Percentiles rank a stretch among this genome's conserved stretches.
phyloP scores from a whole-genome alignment of 345 rosid genomes.

The Turritis glabra region DNA sequence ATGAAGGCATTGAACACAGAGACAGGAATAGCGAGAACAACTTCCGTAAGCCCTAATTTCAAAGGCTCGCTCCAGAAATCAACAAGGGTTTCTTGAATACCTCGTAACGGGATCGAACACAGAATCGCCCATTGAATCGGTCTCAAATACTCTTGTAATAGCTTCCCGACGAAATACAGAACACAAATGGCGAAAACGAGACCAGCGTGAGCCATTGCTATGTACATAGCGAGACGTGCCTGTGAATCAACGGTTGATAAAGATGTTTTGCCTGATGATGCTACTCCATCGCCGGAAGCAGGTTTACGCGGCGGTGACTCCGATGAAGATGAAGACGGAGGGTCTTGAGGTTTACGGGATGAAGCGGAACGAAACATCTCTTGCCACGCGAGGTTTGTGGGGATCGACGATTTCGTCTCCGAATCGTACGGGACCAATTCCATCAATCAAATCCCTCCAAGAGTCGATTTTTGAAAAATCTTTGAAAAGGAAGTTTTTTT shows the following conservation, averaged over 20 bases:
- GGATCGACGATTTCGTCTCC: conserved; percentile 44
- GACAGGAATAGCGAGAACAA: conserved; percentile 80
- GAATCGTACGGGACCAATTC: conserved; percentile 82
- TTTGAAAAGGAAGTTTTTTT: background rate
- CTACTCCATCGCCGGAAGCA: conserved; percentile 8
- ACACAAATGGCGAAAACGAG: conserved; percentile 68
- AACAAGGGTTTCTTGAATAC: conserved; percentile 83
- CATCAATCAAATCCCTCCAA: conserved; percentile 48
- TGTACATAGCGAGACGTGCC: conserved; percentile 86
- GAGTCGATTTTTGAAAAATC: background rate
- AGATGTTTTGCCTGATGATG: conserved; percentile 33
- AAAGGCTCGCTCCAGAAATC: conserved; percentile 86
- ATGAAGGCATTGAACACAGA: conserved; percentile 69
- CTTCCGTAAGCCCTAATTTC: conserved; percentile 84
- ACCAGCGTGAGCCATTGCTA: conserved; percentile 98
- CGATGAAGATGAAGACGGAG: conserved; percentile 21
- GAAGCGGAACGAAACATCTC: conserved; percentile 97
- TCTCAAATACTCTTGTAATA: conserved; percentile 78
- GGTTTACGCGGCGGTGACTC: conserved; percentile 12
- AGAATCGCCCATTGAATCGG: conserved; percentile 96
- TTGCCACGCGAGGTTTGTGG: conserved; percentile 70
- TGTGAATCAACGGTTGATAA: conserved; percentile 65
- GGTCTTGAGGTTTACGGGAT: conserved; percentile 59
- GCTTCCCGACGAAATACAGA: conserved; percentile 67
- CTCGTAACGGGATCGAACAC: conserved; percentile 91